Conservation (phyloP, 2,329 filamentous ascomycete genomes). For the Aspergillus unguis region DNA sequence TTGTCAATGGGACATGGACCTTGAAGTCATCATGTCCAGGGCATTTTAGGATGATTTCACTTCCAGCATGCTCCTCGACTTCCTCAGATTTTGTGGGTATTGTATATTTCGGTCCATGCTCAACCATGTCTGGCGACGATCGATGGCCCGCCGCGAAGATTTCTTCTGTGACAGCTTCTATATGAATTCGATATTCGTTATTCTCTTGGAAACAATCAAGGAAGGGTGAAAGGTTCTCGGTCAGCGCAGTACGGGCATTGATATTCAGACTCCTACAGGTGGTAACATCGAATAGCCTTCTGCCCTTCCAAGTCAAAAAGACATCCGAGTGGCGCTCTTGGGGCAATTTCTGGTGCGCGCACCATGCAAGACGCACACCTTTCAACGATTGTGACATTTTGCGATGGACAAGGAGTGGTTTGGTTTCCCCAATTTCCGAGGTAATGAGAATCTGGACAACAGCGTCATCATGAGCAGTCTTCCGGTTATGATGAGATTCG, state of each 20-base stretch:
- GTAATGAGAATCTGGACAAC: slow-evolving; percentile 64
- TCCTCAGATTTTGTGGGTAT: not conserved
- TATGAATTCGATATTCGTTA: slow-evolving; percentile 59
- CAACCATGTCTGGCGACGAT: not conserved
- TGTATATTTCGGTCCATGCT: not conserved
- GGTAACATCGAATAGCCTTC: slow-evolving; percentile 70
- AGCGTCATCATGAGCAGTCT: slow-evolving; percentile 40
- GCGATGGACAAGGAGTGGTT: slow-evolving; percentile 61
- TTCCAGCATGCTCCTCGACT: not conserved
- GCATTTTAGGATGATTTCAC: slow-evolving; percentile 48
- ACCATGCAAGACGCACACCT: slow-evolving; percentile 68
- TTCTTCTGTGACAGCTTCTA: slow-evolving; percentile 74
- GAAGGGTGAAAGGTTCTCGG: slow-evolving; percentile 33
- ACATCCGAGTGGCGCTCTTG: slow-evolving; percentile 53
- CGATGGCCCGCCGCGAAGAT: slow-evolving; percentile 11
- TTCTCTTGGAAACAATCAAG: slow-evolving; percentile 51
- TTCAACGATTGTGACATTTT: slow-evolving; percentile 65
- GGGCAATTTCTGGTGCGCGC: slow-evolving; percentile 56
- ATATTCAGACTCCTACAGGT: slow-evolving; percentile 69
- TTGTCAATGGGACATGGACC: slow-evolving; percentile 47
- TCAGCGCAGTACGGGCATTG: slow-evolving; percentile 39
- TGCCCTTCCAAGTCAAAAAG: slow-evolving; percentile 76
- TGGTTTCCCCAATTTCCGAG: slow-evolving; percentile 62
- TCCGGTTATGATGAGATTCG: not conserved
- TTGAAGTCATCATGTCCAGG: slow-evolving; percentile 51